These are phyloP conservation scores for Talaromyces sp. DNA, from an alignment of 2,329 filamentous ascomycete species.

Conservation along the genomic window DNA sequence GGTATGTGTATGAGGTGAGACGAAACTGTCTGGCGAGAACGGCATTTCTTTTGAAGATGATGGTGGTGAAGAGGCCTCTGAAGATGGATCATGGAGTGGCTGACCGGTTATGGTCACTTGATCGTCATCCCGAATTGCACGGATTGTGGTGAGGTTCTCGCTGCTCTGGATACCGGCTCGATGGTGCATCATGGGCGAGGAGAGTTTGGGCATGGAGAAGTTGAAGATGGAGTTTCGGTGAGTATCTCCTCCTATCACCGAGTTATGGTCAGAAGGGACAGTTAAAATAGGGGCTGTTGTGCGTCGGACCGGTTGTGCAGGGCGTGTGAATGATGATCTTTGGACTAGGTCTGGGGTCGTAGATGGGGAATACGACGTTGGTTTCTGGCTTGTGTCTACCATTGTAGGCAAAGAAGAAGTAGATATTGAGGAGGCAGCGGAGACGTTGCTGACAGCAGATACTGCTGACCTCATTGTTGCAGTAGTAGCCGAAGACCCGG, in stretches of 20 bases:
- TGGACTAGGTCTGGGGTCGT: neutral
- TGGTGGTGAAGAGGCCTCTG: neutral
- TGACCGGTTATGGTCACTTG: neutral
- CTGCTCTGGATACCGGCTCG: slow-evolving; percentile 2
- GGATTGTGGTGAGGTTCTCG: slow-evolving; percentile 6
- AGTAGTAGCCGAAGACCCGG: slow-evolving; percentile 9
- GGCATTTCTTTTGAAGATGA: slow-evolving; percentile 5
- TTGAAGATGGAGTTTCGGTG: neutral
- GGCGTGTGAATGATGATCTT: neutral
- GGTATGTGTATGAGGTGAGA: neutral
- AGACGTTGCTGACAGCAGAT: neutral
- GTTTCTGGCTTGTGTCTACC: neutral
- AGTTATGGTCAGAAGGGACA: neutral
- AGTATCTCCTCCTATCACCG: neutral
- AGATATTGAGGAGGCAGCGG: neutral
- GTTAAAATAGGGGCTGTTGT: neutral
- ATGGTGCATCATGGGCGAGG: neutral
- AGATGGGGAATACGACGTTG: neutral
- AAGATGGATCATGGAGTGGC: neutral
- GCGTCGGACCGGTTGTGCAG: slow-evolving; percentile 2
- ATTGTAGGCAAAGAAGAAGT: neutral
- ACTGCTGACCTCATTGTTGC: slow-evolving; percentile 12
- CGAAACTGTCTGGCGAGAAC: slow-evolving; percentile 10
- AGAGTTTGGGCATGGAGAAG: neutral
- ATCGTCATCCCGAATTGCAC: neutral